Evolutionary conservation across 192 early-diverging fungal species (phyloP).

Genomic region (Coemansia sp.): DNA sequence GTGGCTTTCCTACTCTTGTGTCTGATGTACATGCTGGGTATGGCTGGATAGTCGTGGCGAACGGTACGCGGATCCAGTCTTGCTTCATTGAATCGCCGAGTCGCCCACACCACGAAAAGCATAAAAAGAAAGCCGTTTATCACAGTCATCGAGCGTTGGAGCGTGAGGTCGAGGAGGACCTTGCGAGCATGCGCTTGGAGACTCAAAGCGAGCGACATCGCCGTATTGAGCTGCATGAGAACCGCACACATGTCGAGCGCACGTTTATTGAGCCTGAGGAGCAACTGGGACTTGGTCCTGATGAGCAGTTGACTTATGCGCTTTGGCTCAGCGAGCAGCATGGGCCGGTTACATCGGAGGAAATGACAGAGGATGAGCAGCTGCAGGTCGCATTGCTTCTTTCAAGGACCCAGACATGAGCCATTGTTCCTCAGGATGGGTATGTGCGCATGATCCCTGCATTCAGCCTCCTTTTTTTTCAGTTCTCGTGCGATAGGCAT

Average conservation of each 20-base stretch:
- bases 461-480: not conserved
- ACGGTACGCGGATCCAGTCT: conserved; percentile 35
- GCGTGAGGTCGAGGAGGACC: conserved; percentile 18
- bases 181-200: conserved; percentile 29
- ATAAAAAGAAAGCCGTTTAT: not conserved
- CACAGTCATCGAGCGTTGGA: not conserved
- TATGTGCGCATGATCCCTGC: not conserved
- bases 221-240: conserved; percentile 21
- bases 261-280: conserved; percentile 27
- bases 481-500: not conserved
- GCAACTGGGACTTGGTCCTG: conserved; percentile 31
- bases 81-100: conserved; percentile 14
- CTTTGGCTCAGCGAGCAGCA: conserved; percentile 34
- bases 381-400: conserved; percentile 28
- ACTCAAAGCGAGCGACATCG: conserved; percentile 5
- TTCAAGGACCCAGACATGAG: conserved; percentile 12
- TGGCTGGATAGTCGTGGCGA: conserved; percentile 31
- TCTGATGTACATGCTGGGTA: conserved; percentile 24
- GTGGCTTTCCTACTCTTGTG: conserved; percentile 33
- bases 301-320: conserved; percentile 27
- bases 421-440: not conserved
- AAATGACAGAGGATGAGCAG: conserved; percentile 40
- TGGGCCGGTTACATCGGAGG: not conserved
- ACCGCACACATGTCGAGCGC: conserved; percentile 22
- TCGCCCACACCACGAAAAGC: not conserved